Evolutionary conservation across 2,329 filamentous ascomycete genomes (phyloP).

Genomic region (Pezicula radicicola): DNA sequence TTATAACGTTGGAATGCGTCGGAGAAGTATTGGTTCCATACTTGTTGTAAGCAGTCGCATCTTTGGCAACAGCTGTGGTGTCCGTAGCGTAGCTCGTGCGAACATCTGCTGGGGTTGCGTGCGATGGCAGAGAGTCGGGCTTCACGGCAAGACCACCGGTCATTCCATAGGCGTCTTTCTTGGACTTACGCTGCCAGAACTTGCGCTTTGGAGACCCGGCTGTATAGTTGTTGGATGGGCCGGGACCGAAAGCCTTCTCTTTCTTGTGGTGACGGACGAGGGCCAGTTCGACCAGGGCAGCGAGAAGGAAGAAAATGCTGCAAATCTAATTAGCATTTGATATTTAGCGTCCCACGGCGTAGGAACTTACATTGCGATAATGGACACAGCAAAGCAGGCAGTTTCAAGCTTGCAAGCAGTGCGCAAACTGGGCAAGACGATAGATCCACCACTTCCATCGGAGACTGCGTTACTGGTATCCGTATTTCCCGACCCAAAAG

Average conservation of each 20-base stretch:
- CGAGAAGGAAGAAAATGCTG: slow-evolving; percentile 73
- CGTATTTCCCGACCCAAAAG: slow-evolving; percentile 63
- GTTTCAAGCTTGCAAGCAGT: slow-evolving; percentile 75
- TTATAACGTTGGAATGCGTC: not conserved
- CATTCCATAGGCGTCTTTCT: slow-evolving; percentile 14
- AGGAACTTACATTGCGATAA: slow-evolving; percentile 66
- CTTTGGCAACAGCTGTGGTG: slow-evolving; percentile 17
- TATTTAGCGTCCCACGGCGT: not conserved
- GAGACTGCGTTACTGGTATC: slow-evolving; percentile 43
- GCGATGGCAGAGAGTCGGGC: slow-evolving; percentile 33
- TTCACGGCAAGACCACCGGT: slow-evolving; percentile 18
- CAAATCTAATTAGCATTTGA: slow-evolving; percentile 3
- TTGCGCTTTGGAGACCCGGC: slow-evolving; percentile 45
- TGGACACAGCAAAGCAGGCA: slow-evolving; percentile 72
- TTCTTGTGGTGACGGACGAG: slow-evolving; percentile 70
- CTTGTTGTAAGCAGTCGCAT: slow-evolving; percentile 5
- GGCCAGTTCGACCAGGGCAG: slow-evolving; percentile 64
- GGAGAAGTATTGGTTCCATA: slow-evolving; percentile 5
- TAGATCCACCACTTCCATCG: slow-evolving; percentile 42
- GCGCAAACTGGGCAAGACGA: slow-evolving; percentile 36
- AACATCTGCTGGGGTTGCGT: slow-evolving; percentile 35
- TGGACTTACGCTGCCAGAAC: slow-evolving; percentile 27
- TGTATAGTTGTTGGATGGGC: slow-evolving; percentile 66
- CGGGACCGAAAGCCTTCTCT: slow-evolving; percentile 69
- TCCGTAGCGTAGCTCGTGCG: slow-evolving; percentile 22